Base-by-base conservation (phyloP, 768 basidiomycete species). In the Tulasnella sp. region DNA sequence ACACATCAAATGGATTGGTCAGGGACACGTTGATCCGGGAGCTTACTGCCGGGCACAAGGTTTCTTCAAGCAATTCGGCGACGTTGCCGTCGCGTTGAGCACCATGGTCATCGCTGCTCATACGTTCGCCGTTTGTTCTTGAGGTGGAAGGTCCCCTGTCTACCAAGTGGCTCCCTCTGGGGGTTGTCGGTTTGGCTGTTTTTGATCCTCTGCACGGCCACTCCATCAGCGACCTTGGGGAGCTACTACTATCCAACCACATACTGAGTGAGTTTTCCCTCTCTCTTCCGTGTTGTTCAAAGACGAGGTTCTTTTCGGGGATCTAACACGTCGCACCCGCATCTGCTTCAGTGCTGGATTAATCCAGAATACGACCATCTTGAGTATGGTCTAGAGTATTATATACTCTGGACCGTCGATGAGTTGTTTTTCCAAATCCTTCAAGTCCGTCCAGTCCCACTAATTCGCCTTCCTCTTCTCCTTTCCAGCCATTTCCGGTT, bases 291-390 rank as follows among this genome's bases (percentile, higher is more conserved):
- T n/a, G n/a, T n/a, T n/a, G n/a, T n/a, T n/a, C n/a, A n/a, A n/a
- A n/a, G n/a, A 20, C 13, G 5, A 26, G 18, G 29, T 29, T 18
- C 18, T 70, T 32, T 35, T 39, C 44, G 2, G 11, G 35, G 3
- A 15, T 73, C 29, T 44, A 44, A 44, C 44, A 15, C 44, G 44
- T 15, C 4, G 1, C 44, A 44, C 15, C n/a, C n/a, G n/a, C n/a
- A n/a, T n/a, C 15, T 44, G 44, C n/a, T 73, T 72, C 23, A 88
- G 89, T 89, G 89, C 80, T 89, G 89, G 88, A 88, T 89, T 57
- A 77, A 80, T 4, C 51, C 81, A 3, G 77, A 82, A 0, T 87
- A 83, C 79, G 78, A 78, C 18, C 81, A 81, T 6, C 85, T 88
- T 78, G 84, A 84, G 70, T 86, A 88, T 16, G 85, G 84, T 11